Evolutionary conservation across 139 green algal species (phyloP).

Genomic region (Chlamydomonas schloesseri): DNA sequence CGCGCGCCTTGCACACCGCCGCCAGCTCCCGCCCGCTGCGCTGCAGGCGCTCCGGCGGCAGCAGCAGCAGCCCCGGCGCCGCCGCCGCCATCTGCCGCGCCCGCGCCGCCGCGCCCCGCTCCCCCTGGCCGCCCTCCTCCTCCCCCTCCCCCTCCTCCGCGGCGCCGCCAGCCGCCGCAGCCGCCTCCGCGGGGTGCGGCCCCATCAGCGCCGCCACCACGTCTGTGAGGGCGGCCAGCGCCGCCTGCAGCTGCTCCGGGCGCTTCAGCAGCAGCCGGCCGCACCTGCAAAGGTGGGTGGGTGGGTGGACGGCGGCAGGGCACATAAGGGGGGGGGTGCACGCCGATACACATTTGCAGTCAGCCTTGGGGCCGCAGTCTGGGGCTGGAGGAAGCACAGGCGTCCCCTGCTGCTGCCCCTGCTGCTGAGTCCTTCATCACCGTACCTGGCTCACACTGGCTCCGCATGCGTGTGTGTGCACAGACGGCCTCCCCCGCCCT

Average conservation of each 20-base stretch:
- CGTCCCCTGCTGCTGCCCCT: no score
- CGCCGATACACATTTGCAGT: no score
- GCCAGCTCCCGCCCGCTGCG: slow-evolving; percentile 15
- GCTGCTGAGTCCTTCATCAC: no score
- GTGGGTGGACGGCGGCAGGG: no score
- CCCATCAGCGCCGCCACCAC: slow-evolving; percentile 9
- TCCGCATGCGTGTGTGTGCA: no score
- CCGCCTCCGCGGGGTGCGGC: not conserved
- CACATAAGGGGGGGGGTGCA: no score
- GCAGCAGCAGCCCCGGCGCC: slow-evolving; percentile 49
- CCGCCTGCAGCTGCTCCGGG: slow-evolving; percentile 13
- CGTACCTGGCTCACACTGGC: no score
- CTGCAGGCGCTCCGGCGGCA: slow-evolving; percentile 17
- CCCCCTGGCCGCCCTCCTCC: no score
- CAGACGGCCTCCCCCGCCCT: no score
- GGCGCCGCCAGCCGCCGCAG: not conserved
- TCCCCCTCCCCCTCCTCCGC: not conserved
- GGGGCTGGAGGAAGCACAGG: no score
- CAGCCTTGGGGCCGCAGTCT: no score
- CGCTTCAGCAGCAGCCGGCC: slow-evolving; percentile 41
- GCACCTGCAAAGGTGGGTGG: not conserved
- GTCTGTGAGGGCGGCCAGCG: slow-evolving; percentile 14
- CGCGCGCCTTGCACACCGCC: slow-evolving; percentile 34
- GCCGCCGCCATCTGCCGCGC: slow-evolving; percentile 13
- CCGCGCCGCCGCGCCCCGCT: not conserved